These are phyloP conservation scores for Silene uniflora DNA, from an alignment of 148 eudicot genomes.

Conservation along the genomic window DNA sequence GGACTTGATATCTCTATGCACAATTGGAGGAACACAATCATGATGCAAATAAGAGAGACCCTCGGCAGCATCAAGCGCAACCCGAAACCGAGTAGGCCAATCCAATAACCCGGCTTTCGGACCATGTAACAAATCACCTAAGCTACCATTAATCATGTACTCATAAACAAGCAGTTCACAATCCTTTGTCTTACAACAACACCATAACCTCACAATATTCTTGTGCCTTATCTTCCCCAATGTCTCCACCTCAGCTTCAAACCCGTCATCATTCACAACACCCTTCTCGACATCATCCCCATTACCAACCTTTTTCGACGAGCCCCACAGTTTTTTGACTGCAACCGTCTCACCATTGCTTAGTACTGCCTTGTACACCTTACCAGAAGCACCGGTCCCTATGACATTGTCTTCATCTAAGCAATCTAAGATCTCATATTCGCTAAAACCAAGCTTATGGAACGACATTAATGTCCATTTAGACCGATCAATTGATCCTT, in stretches of 20 bases:
- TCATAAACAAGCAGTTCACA: slow-evolving; percentile 82
- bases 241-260: slow-evolving; percentile 86
- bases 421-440: slow-evolving; percentile 69
- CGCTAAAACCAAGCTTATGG: slow-evolving; percentile 83
- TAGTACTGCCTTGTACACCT: slow-evolving; percentile 82
- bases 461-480: slow-evolving; percentile 93
- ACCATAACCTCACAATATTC: slow-evolving; percentile 92
- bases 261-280: slow-evolving; percentile 44
- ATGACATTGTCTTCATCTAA: slow-evolving; percentile 86
- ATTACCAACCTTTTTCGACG: slow-evolving; percentile 31
- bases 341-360: slow-evolving; percentile 81
- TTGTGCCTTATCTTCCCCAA: slow-evolving; percentile 90
- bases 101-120: slow-evolving; percentile 67
- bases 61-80: slow-evolving; percentile 84
- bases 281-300: slow-evolving; percentile 19
- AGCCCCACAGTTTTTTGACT: slow-evolving; percentile 67
- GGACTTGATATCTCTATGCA: slow-evolving; percentile 83
- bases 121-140: slow-evolving; percentile 84
- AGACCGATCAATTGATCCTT: slow-evolving; percentile 43
- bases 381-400: slow-evolving; percentile 84
- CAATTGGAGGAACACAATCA: slow-evolving; percentile 87
- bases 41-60: slow-evolving; percentile 92
- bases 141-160: slow-evolving; percentile 93
- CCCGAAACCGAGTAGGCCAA: slow-evolving; percentile 76
- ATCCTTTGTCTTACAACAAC: slow-evolving; percentile 68